Conservation (phyloP, 148 eudicot genomes). For the Pharnaceum exiguum region DNA sequence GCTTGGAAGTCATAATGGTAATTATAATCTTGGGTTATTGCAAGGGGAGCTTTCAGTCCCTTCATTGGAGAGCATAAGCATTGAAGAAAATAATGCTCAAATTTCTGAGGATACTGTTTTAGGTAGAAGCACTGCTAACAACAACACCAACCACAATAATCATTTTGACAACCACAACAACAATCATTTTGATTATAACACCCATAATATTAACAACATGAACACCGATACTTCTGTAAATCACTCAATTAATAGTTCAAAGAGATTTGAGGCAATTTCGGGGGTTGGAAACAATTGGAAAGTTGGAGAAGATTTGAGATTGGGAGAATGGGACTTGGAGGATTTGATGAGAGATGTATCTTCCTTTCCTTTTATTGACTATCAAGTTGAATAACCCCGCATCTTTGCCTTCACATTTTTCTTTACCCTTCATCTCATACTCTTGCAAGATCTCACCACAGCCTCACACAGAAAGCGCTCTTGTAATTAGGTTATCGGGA, state of each 20-base stretch:
- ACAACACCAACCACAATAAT: conserved; percentile 12
- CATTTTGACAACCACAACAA: conserved; percentile 18
- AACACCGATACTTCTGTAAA: conserved; percentile 16
- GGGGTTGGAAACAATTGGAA: conserved; percentile 38
- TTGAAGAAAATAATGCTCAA: conserved; percentile 26
- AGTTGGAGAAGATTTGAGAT: conserved; percentile 50
- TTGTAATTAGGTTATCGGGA: conserved; percentile 20
- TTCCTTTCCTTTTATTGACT: conserved; percentile 56
- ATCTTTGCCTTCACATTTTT: neutral
- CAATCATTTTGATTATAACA: conserved; percentile 27
- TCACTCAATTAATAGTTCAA: conserved; percentile 26
- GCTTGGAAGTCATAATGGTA: conserved; percentile 18
- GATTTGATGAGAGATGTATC: conserved; percentile 69
- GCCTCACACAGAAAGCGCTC: conserved; percentile 12
- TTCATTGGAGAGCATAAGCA: conserved; percentile 41
- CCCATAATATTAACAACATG: conserved; percentile 26
- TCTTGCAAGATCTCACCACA: neutral
- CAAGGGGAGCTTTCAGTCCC: conserved; percentile 46
- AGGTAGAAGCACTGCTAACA: conserved; percentile 24
- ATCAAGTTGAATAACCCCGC: conserved; percentile 37
- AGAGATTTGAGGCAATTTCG: conserved; percentile 6
- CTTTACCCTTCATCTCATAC: neutral
- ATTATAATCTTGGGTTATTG: conserved; percentile 25
- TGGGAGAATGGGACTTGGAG: conserved; percentile 86
- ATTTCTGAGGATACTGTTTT: conserved; percentile 16